Evolutionary conservation across 345 rosid species (phyloP).

Genomic region (Acer negundo): DNA sequence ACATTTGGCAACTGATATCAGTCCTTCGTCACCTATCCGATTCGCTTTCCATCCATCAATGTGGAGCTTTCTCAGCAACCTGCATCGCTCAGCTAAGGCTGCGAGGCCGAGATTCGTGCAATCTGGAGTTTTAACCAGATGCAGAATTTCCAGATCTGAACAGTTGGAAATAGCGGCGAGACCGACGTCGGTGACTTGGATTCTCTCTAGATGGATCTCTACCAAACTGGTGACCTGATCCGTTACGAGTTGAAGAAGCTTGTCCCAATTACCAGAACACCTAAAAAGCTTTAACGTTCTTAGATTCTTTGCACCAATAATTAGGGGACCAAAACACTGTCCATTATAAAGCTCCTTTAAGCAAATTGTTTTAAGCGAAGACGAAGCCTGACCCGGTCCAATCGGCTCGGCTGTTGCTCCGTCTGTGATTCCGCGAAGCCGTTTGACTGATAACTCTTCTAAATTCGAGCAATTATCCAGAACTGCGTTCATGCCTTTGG

Average conservation of each 20-base stretch:
- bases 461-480: conserved; percentile 67
- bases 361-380: conserved; percentile 65
- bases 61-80: conserved; percentile 68
- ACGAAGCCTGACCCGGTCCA: conserved; percentile 60
- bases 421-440: conserved; percentile 71
- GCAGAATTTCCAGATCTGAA: conserved; percentile 63
- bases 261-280: conserved; percentile 88
- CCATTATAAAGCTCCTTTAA: conserved; percentile 77
- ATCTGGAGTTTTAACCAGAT: conserved; percentile 70
- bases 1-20: conserved; percentile 52
- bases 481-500: conserved; percentile 82
- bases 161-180: conserved; percentile 58
- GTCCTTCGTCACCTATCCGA: conserved; percentile 69
- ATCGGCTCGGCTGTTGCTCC: conserved; percentile 59
- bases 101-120: conserved; percentile 63
- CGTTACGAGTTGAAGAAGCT: conserved; percentile 45
- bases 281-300: conserved; percentile 71
- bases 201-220: conserved; percentile 73
- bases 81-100: conserved; percentile 58
- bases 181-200: conserved; percentile 67
- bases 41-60: conserved; percentile 78
- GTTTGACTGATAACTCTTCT: conserved; percentile 77
- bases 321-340: conserved; percentile 71
- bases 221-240: conserved; percentile 45
- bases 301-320: conserved; percentile 63